Percentiles rank a stretch among this genome's conserved stretches.
Evolutionary conservation across 2,329 filamentous ascomycete species (phyloP).

Genomic region (Botrytis aclada): DNA sequence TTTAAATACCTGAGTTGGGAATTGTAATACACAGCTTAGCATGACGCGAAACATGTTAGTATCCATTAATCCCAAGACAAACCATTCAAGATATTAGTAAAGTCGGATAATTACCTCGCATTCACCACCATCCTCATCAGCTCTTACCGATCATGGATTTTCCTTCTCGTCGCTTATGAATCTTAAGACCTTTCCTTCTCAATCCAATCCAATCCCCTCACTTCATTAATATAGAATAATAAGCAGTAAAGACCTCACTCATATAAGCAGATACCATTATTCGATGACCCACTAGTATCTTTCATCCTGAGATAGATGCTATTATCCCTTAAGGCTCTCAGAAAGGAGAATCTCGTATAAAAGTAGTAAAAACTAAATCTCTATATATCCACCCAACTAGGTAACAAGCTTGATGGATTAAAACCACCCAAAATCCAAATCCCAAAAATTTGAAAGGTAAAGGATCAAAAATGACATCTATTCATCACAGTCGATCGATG

Average conservation of each 20-base stretch:
- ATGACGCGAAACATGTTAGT: not conserved
- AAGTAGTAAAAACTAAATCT: not conserved
- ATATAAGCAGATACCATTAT: not conserved
- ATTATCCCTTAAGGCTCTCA: not conserved
- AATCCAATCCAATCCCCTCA: too few species aligned
- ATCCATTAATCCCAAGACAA: not conserved
- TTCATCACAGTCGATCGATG: not conserved
- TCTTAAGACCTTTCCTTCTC: fast-evolving
- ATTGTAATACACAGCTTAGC: not conserved
- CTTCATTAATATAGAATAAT: not conserved
- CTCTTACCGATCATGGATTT: too few species aligned
- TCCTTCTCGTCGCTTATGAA: too few species aligned
- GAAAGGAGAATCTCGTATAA: not conserved
- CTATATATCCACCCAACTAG: too few species aligned
- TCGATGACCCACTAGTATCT: too few species aligned
- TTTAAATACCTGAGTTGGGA: not conserved
- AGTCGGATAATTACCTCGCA: too few species aligned
- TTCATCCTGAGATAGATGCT: too few species aligned
- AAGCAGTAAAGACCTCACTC: not conserved
- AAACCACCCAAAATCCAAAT: not conserved
- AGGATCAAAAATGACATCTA: not conserved
- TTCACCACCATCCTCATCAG: too few species aligned
- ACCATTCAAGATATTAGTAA: not conserved
- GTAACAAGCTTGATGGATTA: too few species aligned
- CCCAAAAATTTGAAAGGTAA: not conserved